Percentiles rank a stretch among this genome's conserved stretches.
Evolutionary conservation across 108 stramenopile genomes (phyloP).

Genomic region (Bacterosira constricta): DNA sequence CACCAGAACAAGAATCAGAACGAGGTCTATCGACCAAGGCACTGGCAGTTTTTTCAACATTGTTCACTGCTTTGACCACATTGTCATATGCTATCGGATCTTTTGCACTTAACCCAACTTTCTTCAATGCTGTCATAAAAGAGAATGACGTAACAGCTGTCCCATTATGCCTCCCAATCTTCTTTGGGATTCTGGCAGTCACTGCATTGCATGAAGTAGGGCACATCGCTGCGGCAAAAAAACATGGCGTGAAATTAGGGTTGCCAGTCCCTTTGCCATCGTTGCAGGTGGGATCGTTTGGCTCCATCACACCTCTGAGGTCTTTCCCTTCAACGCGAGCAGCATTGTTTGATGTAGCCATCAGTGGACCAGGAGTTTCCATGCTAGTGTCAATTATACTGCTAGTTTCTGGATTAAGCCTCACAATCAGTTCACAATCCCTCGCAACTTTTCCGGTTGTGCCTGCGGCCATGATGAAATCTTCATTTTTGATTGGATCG

Average conservation of each 20-base stretch:
- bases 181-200: conserved; percentile 61
- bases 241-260: conserved; percentile 56
- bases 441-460: conserved; percentile 61
- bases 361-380: conserved; percentile 36
- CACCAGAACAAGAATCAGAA: conserved; percentile 57
- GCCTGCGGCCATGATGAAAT: conserved; percentile 67
- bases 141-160: conserved; percentile 51
- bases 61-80: conserved; percentile 54
- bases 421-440: conserved; percentile 30
- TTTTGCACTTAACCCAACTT: conserved; percentile 67
- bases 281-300: conserved; percentile 60
- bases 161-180: conserved; percentile 56
- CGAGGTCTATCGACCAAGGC: conserved; percentile 32
- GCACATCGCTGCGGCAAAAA: conserved; percentile 62
- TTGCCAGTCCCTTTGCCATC: conserved; percentile 71
- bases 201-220: conserved; percentile 66
- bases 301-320: conserved; percentile 66
- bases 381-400: conserved; percentile 39
- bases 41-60: conserved; percentile 40
- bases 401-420: conserved; percentile 30
- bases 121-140: conserved; percentile 70
- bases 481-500: conserved; percentile 67
- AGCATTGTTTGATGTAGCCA: conserved; percentile 45
- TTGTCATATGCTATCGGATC: conserved; percentile 59
- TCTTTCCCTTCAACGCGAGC: conserved; percentile 69